Evolutionary conservation across 2,329 filamentous ascomycete genomes (phyloP).

Genomic region (Cytospora chrysosperma): DNA sequence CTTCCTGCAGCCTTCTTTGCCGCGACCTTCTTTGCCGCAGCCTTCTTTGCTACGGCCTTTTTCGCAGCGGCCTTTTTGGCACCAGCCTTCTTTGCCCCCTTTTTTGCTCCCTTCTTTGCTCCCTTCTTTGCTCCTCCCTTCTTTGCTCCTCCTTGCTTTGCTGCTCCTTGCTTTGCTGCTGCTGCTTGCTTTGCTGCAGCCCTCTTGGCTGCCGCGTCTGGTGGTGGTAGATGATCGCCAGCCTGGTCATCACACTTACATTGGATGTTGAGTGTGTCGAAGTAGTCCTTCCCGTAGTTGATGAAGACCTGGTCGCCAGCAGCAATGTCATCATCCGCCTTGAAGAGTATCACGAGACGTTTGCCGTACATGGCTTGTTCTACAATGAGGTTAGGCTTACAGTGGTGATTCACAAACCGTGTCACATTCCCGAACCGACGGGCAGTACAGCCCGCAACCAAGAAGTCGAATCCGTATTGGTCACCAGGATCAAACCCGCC

Average conservation of each 20-base stretch:
- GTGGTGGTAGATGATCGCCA: neutral
- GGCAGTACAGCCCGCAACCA: neutral
- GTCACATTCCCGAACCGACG: neutral
- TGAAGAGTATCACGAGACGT: neutral
- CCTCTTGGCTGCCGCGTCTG: neutral
- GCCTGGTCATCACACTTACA: neutral
- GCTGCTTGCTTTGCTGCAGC: neutral
- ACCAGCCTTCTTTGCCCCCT: neutral
- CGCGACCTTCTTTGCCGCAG: neutral
- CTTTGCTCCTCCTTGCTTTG: neutral
- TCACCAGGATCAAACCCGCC: neutral
- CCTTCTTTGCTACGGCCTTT: neutral
- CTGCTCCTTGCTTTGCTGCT: neutral
- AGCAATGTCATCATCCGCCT: neutral
- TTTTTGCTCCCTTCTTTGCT: neutral
- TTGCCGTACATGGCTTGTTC: neutral
- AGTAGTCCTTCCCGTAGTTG: neutral
- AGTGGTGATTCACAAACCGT: conserved; percentile 8
- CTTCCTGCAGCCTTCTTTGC: neutral
- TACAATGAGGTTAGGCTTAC: neutral
- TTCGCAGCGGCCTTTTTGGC: neutral
- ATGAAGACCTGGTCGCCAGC: neutral
- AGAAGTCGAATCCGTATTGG: neutral
- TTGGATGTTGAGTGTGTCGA: neutral
- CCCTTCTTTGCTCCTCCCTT: neutral